Evolutionary conservation across 2,329 filamentous ascomycete species (phyloP), one percentile per base, ranked within the genome.

Genomic region (Beauveria asiatica): DNA sequence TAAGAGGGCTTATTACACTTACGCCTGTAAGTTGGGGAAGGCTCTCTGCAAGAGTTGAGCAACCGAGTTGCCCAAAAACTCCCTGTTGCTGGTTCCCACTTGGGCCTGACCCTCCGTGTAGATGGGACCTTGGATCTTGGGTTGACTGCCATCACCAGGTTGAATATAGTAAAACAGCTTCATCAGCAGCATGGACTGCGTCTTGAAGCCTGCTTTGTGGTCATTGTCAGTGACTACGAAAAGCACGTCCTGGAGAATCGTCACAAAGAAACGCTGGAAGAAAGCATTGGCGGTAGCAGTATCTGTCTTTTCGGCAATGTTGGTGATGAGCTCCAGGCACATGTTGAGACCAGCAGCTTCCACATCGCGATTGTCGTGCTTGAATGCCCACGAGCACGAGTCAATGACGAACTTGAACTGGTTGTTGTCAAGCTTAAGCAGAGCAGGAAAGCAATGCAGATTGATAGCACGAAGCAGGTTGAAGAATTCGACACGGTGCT

Each of bases 341-440:
- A 99, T 99, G 75, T 92, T 94, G 63, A 99, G 84, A 62, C 94
- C 94, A 44, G 94, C 95, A 66, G 90, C 91, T 75, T 99, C 94
- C 33, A 99, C 94, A 71, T 97, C 92, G 62, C 94, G 89, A 76
- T 99, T 99, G 78, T 99, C 94, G 75, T 99, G 94, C 80, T 99
- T 99, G 80, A 93, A 97, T n/a, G 95, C 94, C 95, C 94, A 99
- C 82, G 97, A 92, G 80, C 95, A 99, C 41, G 93, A 96, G 74
- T 99, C 94, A 66, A 99, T 97, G 68, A 99, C 92, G 70, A 97
- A 96, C 78, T 99, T 99, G 85, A 99, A 99, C 71, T 97, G 94
- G 62, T 91, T 86, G 69, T 90, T 93, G 72, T 99, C 93, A 39
- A 99, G 85, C 75, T 96, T 95, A 65, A 99, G 82, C 23, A 99